Base-by-base conservation (phyloP, 148 eudicot genomes). In the Nyssa sinensis region DNA sequence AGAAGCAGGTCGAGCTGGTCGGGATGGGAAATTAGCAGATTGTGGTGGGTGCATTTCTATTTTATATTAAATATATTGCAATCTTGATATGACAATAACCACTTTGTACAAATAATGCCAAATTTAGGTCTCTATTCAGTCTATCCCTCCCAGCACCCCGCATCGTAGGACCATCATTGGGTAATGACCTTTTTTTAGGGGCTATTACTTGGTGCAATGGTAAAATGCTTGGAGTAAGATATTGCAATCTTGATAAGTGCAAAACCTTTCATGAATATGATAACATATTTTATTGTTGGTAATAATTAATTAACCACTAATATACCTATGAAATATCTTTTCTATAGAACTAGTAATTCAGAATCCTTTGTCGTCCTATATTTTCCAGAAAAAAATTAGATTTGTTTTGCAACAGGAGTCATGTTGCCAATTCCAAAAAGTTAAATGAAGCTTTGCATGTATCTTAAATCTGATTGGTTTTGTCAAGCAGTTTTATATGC, bases 1-100 rank as follows among this genome's bases (percentile, higher is more conserved):
- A 86, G 98, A 94, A 87, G 98, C 98, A 35, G 98, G 98, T 67
- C 91, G 97, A 75, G 97, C 97, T 70, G 98, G 98, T 30, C 82
- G 98, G 72, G 98, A 94, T 83, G 93, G 97, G 4, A 82, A 91
- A 83, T 79, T 77, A 77, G 93, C 98, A 67, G 82, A 90, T 58
- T 94, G 98, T 79, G 81, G 88, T 86, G 44, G 81, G 80, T 73
- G 60, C 32, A 49, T 37, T 21, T 64, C 0, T 27, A 23, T 35
- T 34, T 59, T 66, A 66, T 37, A 59, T 57, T 60, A 53, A 34
- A 62, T 53, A n/a, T 51, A 67, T 61, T 24, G 10, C 28, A 24
- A 39, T 27, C 10, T 61, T 27, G 27, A 61, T 28, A 61, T 25
- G 32, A 41, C 49, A 41, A 41, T 41, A 14, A 14, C n/a, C n/a